These are phyloP conservation scores for Aureobasidium sp. DNA, from an alignment of 2,329 filamentous ascomycete genomes.

Conservation along the genomic window DNA sequence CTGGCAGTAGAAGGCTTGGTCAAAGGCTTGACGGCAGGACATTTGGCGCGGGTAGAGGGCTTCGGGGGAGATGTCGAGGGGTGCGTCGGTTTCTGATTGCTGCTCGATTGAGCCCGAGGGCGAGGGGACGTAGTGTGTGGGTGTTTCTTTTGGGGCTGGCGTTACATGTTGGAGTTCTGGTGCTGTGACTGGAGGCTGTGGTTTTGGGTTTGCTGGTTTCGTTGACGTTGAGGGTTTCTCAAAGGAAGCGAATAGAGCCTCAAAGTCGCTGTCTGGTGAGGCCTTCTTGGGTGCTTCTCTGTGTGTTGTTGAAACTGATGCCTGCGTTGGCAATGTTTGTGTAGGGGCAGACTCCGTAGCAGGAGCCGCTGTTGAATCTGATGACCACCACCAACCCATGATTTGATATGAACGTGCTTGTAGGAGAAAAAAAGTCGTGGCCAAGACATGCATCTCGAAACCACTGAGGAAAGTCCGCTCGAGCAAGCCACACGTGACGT, in stretches of 20 bases:
- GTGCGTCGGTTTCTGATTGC: not conserved
- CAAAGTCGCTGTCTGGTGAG: slow-evolving; percentile 45
- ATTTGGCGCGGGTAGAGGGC: slow-evolving; percentile 72
- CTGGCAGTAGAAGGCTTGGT: slow-evolving; percentile 90
- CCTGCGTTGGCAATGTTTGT: not conserved
- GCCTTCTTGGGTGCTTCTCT: slow-evolving; percentile 4
- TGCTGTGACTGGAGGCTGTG: not conserved
- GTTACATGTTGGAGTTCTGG: not conserved
- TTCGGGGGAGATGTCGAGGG: slow-evolving; percentile 43
- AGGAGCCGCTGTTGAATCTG: slow-evolving; percentile 16
- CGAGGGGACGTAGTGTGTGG: slow-evolving; percentile 1
- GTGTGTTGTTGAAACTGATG: not conserved
- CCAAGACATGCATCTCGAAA: slow-evolving; percentile 1
- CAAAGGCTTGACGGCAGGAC: slow-evolving; percentile 86
- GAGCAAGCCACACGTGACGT: slow-evolving; percentile 13
- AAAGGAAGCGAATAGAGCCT: slow-evolving; percentile 46
- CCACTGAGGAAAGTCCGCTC: slow-evolving; percentile 1
- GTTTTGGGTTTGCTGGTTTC: not conserved
- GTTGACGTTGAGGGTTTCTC: slow-evolving; percentile 26
- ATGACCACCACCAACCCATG: slow-evolving; percentile 23
- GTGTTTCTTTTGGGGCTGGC: slow-evolving; percentile 14
- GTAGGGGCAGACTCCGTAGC: not conserved
- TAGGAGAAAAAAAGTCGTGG: not conserved
- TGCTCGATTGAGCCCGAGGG: slow-evolving; percentile 7
- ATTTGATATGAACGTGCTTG: not conserved